Conservation (phyloP, 495 filamentous ascomycete genomes). For the Penicillium pulvis region DNA sequence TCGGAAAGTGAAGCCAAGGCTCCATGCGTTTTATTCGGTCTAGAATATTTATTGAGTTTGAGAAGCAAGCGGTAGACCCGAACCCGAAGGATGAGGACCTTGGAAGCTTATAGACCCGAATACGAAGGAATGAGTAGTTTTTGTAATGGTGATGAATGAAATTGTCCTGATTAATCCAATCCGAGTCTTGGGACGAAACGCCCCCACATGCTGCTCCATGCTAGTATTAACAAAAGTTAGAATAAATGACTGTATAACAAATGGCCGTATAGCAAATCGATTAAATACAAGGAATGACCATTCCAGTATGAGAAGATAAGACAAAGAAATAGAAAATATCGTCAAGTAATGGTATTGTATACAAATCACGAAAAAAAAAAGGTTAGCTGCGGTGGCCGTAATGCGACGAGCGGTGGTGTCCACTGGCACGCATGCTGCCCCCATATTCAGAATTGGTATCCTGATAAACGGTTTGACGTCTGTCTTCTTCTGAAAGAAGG, state of each 20-base stretch:
- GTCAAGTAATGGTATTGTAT: slow-evolving; percentile 24
- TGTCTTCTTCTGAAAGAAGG: slow-evolving; percentile 83
- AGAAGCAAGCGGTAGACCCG: not conserved
- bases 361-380: slow-evolving; percentile 12
- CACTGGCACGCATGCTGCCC: slow-evolving; percentile 51
- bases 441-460: slow-evolving; percentile 65
- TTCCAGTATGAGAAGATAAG: slow-evolving; percentile 6
- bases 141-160: not conserved
- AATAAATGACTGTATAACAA: not conserved
- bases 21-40: not conserved
- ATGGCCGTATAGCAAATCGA: not conserved
- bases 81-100: no score
- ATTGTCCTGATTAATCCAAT: not conserved
- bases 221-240: not conserved
- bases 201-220: not conserved
- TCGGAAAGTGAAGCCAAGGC: not conserved
- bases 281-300: not conserved
- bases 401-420: slow-evolving; percentile 48
- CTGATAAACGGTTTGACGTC: slow-evolving; percentile 73
- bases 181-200: not conserved
- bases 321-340: slow-evolving; percentile 12
- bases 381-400: slow-evolving; percentile 37
- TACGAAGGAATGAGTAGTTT: not conserved
- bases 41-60: not conserved
- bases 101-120: not conserved